Base-by-base conservation (phyloP, 305 asterid species). In the Coffea humblotiana region DNA sequence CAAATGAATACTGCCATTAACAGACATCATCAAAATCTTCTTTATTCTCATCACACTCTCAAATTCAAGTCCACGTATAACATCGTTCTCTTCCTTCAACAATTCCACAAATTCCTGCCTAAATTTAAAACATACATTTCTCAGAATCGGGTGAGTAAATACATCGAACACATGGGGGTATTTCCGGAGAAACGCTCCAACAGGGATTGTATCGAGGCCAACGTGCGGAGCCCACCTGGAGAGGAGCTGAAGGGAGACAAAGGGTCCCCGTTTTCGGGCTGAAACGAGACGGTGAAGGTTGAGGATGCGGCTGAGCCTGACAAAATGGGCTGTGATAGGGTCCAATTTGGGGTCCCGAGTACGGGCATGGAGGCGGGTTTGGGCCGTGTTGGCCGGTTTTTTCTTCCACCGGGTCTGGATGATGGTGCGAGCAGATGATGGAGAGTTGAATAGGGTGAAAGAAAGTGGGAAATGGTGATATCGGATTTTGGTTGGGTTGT, bases 151-250 rank as follows among this genome's bases (percentile, higher is more conserved):
- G 89, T 92, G 96, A 43, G 94, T 83, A 85, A 95, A 93, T 80
- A 92, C 95, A 85, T 92, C 89, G 58, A 95, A 93, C 14, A 95
- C 85, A 51, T 92, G 99, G 11, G 98, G 99, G 87, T 93, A 95
- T 63, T 91, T 93, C 66, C 86, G 84, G 70, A 93, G 71, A 54
- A 95, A 87, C 65, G 80, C 90, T 49, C 96, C 94, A 74, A 88
- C 86, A 67, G 97, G 75, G 61, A 90, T 86, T 79, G 90, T 87
- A 3, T 83, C 77, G 29, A 93, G 74, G 67, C 94, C 96, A 68
- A 87, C 90, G 72, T 83, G 89, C 10, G 91, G 89, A 74, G 89
- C 92, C 92, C 94, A 93, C 6, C 85, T 86, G 78, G 97, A 90
- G 58, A 95, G 97, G 72, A 87, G 87, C 78, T 94, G 90, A 32